A percentile compares a stretch with the other conserved stretches of the same genome.
phyloP scores from a whole-genome alignment of 164 flowering plant genomes.

The Chloranthus sessilifolius region DNA sequence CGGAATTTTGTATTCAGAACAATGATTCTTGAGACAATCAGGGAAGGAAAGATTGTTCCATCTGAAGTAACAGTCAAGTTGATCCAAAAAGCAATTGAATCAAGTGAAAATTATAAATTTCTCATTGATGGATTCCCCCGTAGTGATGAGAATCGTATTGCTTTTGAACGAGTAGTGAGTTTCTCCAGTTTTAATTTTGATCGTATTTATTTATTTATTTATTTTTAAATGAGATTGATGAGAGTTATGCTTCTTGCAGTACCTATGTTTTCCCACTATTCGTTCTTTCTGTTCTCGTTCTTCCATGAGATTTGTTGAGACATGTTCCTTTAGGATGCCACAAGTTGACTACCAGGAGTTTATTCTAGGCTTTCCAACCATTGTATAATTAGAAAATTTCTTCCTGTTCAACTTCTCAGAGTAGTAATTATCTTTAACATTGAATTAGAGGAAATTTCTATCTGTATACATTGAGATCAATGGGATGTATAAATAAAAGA shows the following conservation, averaged over 20 bases:
- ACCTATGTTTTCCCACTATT: no score
- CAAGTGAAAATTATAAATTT: slow-evolving; percentile 53
- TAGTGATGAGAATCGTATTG: slow-evolving; percentile 81
- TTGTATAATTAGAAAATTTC: no score
- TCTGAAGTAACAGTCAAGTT: slow-evolving; percentile 78
- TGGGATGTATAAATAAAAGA: no score
- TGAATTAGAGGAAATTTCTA: no score
- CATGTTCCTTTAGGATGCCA: no score
- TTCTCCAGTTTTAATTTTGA: slow-evolving; percentile 3
- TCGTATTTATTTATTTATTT: background rate
- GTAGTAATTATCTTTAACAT: no score
- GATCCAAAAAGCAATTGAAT: slow-evolving; percentile 59
- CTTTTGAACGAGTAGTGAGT: slow-evolving; percentile 86
- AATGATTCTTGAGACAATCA: slow-evolving; percentile 67
- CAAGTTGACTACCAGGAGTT: no score
- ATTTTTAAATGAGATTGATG: slow-evolving; percentile 8
- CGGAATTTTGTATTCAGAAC: slow-evolving; percentile 37
- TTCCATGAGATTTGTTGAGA: no score
- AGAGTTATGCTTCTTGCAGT: background rate
- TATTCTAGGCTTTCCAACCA: no score
- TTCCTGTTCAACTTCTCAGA: no score
- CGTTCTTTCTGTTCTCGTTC: background rate
- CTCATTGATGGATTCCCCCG: slow-evolving; percentile 98
- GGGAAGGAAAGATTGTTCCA: slow-evolving; percentile 87
- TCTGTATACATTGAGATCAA: no score